A percentile compares a stretch with the other conserved stretches of the same genome.
phyloP scores from a whole-genome alignment of 2,329 filamentous ascomycete species.

The Capronia epimyces region DNA sequence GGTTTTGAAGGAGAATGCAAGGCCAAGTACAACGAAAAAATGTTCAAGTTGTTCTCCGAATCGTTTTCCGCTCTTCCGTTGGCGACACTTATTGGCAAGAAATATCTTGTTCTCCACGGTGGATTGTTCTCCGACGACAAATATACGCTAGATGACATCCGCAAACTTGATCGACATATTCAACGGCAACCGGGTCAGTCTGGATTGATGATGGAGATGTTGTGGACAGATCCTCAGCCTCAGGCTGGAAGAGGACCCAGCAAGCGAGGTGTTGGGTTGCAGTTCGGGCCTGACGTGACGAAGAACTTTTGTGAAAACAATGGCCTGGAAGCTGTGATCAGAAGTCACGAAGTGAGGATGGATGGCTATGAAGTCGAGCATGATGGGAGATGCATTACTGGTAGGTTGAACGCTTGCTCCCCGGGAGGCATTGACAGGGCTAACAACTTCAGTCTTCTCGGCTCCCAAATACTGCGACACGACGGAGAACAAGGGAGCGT shows the following conservation, averaged over 20 bases:
- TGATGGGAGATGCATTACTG: slow-evolving; percentile 88
- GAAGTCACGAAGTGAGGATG: slow-evolving; percentile 97
- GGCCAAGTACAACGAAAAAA: slow-evolving; percentile 91
- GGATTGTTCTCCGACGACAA: slow-evolving; percentile 56
- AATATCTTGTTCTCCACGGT: slow-evolving; percentile 29
- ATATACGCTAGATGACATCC: slow-evolving; percentile 83
- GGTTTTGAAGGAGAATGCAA: slow-evolving; percentile 98
- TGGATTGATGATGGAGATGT: slow-evolving; percentile 99
- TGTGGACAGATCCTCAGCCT: slow-evolving; percentile 95
- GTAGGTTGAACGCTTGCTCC: slow-evolving; percentile 43
- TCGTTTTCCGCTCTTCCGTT: slow-evolving; percentile 92
- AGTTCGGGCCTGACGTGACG: slow-evolving; percentile 94
- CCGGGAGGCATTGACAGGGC: neutral
- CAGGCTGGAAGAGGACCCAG: slow-evolving; percentile 81
- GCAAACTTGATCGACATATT: slow-evolving; percentile 82
- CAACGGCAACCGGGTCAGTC: slow-evolving; percentile 89
- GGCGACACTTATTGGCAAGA: slow-evolving; percentile 74
- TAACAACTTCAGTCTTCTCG: slow-evolving; percentile 72
- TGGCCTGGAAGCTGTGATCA: slow-evolving; percentile 86
- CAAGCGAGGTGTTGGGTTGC: slow-evolving; percentile 92
- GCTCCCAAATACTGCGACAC: slow-evolving; percentile 96
- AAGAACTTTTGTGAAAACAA: slow-evolving; percentile 97
- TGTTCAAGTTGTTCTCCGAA: slow-evolving; percentile 97
- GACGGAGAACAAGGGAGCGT: slow-evolving; percentile 96
- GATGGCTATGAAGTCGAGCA: slow-evolving; percentile 99